phyloP scores from a whole-genome alignment of 2,329 filamentous ascomycete species.

The Xylaria sp. region DNA sequence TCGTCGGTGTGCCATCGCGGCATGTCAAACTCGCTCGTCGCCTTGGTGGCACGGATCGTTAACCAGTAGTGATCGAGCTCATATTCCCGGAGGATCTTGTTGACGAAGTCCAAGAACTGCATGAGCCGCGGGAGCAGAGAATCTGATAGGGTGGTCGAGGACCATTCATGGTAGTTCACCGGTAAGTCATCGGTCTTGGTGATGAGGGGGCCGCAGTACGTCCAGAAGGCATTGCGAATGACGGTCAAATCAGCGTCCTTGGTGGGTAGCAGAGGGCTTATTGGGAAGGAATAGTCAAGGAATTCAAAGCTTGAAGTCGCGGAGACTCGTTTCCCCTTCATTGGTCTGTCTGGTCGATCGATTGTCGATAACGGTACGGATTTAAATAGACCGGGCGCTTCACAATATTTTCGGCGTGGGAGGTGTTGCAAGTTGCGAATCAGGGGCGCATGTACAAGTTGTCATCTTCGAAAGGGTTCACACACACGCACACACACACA shows the following conservation, averaged over 20 bases:
- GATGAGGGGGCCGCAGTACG: slow-evolving; percentile 40
- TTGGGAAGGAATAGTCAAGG: slow-evolving; percentile 17
- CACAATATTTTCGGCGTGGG: neutral
- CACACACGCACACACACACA: neutral
- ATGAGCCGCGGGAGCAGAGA: slow-evolving; percentile 34
- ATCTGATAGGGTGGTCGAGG: slow-evolving; percentile 31
- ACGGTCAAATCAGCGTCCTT: slow-evolving; percentile 19
- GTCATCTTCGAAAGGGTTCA: neutral
- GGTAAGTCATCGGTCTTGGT: slow-evolving; percentile 28
- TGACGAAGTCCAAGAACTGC: slow-evolving; percentile 38
- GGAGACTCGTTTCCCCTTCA: slow-evolving; percentile 12
- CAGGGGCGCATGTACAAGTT: neutral
- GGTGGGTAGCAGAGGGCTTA: neutral
- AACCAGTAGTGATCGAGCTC: slow-evolving; percentile 42
- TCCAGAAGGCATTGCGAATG: slow-evolving; percentile 37
- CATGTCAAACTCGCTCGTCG: slow-evolving; percentile 39
- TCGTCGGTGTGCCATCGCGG: slow-evolving; percentile 48
- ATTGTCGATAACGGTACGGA: neutral
- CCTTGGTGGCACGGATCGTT: slow-evolving; percentile 42
- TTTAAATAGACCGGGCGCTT: neutral
- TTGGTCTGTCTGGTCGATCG: neutral
- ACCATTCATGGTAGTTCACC: slow-evolving; percentile 37
- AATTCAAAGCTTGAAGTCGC: slow-evolving; percentile 23
- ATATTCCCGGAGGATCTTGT: slow-evolving; percentile 33
- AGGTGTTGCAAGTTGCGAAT: neutral